Conservation (phyloP, 2,329 filamentous ascomycete genomes). For the Microcyclospora pomicola region DNA sequence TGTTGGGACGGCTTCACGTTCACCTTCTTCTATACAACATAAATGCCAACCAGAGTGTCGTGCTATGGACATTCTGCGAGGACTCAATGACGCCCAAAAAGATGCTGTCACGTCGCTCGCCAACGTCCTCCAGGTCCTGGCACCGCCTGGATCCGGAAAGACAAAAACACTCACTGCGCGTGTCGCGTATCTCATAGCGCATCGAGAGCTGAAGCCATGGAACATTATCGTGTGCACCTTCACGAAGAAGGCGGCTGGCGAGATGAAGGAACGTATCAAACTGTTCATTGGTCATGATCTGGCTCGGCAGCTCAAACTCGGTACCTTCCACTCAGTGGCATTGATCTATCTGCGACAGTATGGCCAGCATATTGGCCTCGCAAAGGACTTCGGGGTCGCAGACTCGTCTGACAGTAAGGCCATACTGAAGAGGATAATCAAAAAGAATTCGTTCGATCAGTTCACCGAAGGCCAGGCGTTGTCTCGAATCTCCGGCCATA, state of each 20-base stretch:
- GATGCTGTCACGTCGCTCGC: constrained; percentile 50
- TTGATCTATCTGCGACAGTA: constrained; percentile 73
- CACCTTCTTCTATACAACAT: too few species aligned
- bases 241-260: constrained; percentile 82
- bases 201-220: constrained; percentile 58
- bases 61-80: constrained; percentile 43
- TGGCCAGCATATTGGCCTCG: constrained; percentile 68
- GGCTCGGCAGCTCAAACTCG: constrained; percentile 66
- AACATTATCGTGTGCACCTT: constrained; percentile 94
- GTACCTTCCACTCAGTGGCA: constrained; percentile 90
- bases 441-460: constrained; percentile 44
- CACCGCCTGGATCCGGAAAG: constrained; percentile 63
- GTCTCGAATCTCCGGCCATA: constrained; percentile 56
- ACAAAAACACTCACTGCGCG: constrained; percentile 90
- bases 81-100: constrained; percentile 51
- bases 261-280: constrained; percentile 84
- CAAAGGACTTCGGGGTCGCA: constrained; percentile 77
- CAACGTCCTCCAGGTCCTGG: constrained; percentile 46
- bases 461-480: constrained; percentile 52
- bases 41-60: background rate
- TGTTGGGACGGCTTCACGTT: too few species aligned
- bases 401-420: constrained; percentile 68
- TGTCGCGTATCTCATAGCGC: constrained; percentile 72
- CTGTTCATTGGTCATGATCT: constrained; percentile 64
- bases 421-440: constrained; percentile 71